Evolutionary conservation across 306 rosid genomes (phyloP), one percentile per base, ranked within the genome.

Genomic region (Spatholobus suberectus): DNA sequence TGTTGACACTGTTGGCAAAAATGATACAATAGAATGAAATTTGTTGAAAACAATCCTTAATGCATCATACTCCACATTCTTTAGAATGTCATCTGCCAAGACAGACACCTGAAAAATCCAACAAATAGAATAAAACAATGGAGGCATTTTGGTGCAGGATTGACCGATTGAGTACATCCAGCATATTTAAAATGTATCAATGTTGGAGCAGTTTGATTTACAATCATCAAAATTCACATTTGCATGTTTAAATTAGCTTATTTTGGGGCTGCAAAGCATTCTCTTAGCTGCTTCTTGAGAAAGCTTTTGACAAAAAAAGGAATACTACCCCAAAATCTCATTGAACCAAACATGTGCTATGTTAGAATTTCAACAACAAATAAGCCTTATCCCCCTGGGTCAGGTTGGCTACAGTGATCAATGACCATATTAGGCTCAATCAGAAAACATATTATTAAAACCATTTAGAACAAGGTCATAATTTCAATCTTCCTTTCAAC

Each of bases 31-130:
- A 3, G 99, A 96, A 0, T 91, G 98, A 80, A 94, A 96, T 84
- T 94, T 96, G 85, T 92, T 94, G 92, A 89, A 94, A 81, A 96
- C 70, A 82, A 96, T 73, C 88, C 94, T 92, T 70, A 96, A 51
- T 76, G 97, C 94, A 83, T 96, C 99, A 84, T 65, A 96, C 89
- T 96, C 97, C 43, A 94, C 98, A 85, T 96, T 96, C 89, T 96
- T 96, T 44, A 96, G 82, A 77, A 94, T 91, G 85, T 96, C 99
- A 65, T 96, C 98, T 51, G 97, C 99, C 76, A 96, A 79, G 80
- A 92, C 98, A 81, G 99, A 89, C 34, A 96, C 97, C 99, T 96
- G 90, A 76, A 87, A 75, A 79, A 51, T 38, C 55, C 70, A 86
- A 71, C 85, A 57, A 57, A 75, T 57, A 40, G 68, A 62, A 70